These are phyloP conservation scores for Pyrenochaeta sp. DNA, from an alignment of 2,329 filamentous ascomycete species.

Conservation along the genomic window DNA sequence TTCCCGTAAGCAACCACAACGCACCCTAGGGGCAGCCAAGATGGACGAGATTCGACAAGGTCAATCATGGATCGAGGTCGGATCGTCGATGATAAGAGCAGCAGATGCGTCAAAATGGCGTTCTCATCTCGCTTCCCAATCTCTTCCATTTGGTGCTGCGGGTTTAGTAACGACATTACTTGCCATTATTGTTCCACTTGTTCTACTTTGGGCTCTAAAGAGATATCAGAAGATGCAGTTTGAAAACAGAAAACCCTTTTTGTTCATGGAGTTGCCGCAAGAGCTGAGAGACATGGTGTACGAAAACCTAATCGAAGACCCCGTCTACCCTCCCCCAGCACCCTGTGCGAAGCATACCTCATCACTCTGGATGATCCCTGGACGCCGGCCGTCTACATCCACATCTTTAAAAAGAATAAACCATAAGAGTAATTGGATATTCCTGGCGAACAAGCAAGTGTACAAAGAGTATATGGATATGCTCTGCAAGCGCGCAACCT, in stretches of 20 bases:
- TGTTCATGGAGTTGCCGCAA: conserved; percentile 40
- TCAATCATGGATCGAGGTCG: neutral
- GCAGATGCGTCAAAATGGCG: neutral
- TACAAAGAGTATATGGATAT: conserved; percentile 46
- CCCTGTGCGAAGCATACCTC: conserved; percentile 16
- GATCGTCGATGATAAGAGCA: conserved; percentile 1
- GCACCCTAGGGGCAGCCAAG: neutral
- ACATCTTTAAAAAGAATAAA: neutral
- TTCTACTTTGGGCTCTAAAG: conserved; percentile 14
- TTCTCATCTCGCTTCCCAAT: neutral
- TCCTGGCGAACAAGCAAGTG: conserved; percentile 45
- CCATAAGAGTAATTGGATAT: conserved; percentile 32
- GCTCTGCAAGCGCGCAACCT: conserved; percentile 40
- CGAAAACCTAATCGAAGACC: conserved; percentile 41
- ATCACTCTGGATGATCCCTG: conserved; percentile 29
- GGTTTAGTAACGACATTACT: conserved; percentile 7
- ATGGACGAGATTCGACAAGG: neutral
- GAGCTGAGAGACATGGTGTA: conserved; percentile 48
- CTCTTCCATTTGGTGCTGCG: neutral
- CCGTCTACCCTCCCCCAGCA: conserved; percentile 35
- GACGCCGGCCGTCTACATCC: conserved; percentile 9
- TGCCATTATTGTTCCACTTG: conserved; percentile 18
- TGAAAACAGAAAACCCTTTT: conserved; percentile 30
- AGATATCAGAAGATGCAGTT: conserved; percentile 32
- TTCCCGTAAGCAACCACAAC: conserved; percentile 5